phyloP scores from a whole-genome alignment of 2,329 filamentous ascomycete genomes.

The Fusarium sarcochroum region DNA sequence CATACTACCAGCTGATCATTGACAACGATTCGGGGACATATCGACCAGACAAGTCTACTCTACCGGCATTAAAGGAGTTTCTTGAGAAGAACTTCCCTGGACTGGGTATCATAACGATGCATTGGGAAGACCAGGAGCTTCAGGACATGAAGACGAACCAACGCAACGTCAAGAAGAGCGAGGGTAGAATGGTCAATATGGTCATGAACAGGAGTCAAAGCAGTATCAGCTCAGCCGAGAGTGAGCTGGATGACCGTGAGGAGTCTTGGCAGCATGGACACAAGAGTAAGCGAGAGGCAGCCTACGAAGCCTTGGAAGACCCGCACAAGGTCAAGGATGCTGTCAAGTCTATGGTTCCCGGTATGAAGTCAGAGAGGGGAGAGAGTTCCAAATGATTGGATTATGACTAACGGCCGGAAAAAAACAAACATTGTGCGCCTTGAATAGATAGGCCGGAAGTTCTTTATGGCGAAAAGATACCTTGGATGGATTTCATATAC shows the following conservation, averaged over 20 bases:
- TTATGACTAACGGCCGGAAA: constrained; percentile 39
- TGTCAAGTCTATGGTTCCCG: constrained; percentile 48
- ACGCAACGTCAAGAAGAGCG: constrained; percentile 78
- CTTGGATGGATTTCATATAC: constrained; percentile 34
- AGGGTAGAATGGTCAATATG: constrained; percentile 66
- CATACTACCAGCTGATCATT: constrained; percentile 86
- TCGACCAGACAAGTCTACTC: constrained; percentile 82
- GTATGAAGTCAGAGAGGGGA: constrained; percentile 34
- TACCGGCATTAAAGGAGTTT: constrained; percentile 80
- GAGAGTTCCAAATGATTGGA: constrained; percentile 37
- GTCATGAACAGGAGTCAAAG: constrained; percentile 70
- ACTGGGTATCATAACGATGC: constrained; percentile 79
- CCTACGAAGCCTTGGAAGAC: constrained; percentile 65
- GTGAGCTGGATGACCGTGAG: constrained; percentile 64
- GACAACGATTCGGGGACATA: constrained; percentile 98
- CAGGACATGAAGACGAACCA: constrained; percentile 82
- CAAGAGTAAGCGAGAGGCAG: constrained; percentile 68
- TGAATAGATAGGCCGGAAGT: constrained; percentile 18
- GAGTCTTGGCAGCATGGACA: constrained; percentile 55
- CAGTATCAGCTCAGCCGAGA: constrained; percentile 67
- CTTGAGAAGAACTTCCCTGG: constrained; percentile 82
- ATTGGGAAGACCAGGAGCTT: constrained; percentile 84
- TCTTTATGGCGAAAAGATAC: constrained; percentile 39
- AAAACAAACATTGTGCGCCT: constrained; percentile 3
- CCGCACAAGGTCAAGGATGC: constrained; percentile 61